These are phyloP conservation scores for Termitomyces eurrhizus DNA, from an alignment of 768 basidiomycete species.

Conservation along the genomic window DNA sequence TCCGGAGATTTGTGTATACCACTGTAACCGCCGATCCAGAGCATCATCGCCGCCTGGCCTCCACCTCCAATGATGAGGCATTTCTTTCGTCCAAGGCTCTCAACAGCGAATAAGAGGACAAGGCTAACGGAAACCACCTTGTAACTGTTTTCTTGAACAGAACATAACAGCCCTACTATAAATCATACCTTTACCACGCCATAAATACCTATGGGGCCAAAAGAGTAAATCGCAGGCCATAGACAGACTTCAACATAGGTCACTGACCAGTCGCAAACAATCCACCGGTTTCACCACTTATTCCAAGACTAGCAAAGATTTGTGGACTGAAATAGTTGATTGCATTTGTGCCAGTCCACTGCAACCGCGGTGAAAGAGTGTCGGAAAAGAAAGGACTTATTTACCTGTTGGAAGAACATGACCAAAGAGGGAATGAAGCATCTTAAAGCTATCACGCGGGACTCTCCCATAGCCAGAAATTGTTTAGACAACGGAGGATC, in stretches of 20 bases:
- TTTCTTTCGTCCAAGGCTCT: slow-evolving; percentile 43
- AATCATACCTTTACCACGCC: slow-evolving; percentile 29
- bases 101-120: slow-evolving; percentile 43
- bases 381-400: background rate
- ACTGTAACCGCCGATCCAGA: slow-evolving; percentile 43
- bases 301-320: slow-evolving; percentile 46
- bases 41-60: slow-evolving; percentile 44
- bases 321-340: slow-evolving; percentile 54
- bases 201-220: slow-evolving; percentile 23
- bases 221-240: background rate
- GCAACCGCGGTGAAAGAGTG: slow-evolving; percentile 13
- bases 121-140: slow-evolving; percentile 38
- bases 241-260: background rate
- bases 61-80: slow-evolving; percentile 47
- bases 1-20: slow-evolving; percentile 27
- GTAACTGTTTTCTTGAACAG: background rate
- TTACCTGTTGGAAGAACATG: slow-evolving; percentile 40
- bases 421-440: slow-evolving; percentile 43
- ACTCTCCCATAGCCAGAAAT: slow-evolving; percentile 40
- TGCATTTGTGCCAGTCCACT: slow-evolving; percentile 53
- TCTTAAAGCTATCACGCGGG: slow-evolving; percentile 35
- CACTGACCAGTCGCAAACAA: slow-evolving; percentile 47
- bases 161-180: background rate
- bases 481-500: slow-evolving; percentile 30
- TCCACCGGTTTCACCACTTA: slow-evolving; percentile 36